Conservation (phyloP, 176 grass and related monocot species). For the Triticum turgidum region DNA sequence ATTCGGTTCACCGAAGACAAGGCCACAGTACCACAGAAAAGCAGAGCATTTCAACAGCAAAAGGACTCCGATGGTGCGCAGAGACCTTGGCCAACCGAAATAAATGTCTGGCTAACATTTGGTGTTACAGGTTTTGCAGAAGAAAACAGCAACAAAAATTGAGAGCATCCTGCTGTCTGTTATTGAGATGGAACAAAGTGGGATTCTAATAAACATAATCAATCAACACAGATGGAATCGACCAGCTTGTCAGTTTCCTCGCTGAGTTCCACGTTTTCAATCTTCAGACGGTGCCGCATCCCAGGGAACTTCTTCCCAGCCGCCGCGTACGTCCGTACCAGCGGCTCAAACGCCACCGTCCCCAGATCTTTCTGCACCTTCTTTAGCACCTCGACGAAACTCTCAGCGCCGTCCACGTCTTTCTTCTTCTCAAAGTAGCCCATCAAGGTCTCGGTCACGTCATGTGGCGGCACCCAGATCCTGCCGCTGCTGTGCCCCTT, state of each 20-base stretch:
- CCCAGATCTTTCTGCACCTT: slow-evolving; percentile 54
- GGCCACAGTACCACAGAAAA: too few species aligned
- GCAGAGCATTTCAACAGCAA: background rate
- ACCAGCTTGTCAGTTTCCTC: slow-evolving; percentile 49
- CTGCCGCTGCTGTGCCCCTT: slow-evolving; percentile 74
- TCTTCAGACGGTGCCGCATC: slow-evolving; percentile 73
- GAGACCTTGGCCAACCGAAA: too few species aligned
- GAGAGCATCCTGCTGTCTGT: slow-evolving; percentile 23
- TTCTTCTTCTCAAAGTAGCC: slow-evolving; percentile 61
- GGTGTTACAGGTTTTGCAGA: slow-evolving; percentile 12
- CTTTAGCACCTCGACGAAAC: slow-evolving; percentile 60
- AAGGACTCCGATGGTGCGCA: background rate
- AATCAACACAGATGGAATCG: slow-evolving; percentile 47
- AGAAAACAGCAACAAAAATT: background rate
- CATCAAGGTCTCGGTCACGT: slow-evolving; percentile 53
- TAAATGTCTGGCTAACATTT: background rate
- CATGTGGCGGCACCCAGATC: slow-evolving; percentile 52
- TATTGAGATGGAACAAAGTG: slow-evolving; percentile 26
- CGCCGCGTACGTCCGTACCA: slow-evolving; percentile 58
- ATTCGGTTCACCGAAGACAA: too few species aligned
- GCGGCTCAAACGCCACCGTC: slow-evolving; percentile 51
- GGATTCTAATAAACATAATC: background rate
- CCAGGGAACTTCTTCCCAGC: slow-evolving; percentile 72
- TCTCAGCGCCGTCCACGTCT: slow-evolving; percentile 67
- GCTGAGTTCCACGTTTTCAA: slow-evolving; percentile 60